phyloP scores from a whole-genome alignment of 257 asterid species.

The Orobanche coerulescens region DNA sequence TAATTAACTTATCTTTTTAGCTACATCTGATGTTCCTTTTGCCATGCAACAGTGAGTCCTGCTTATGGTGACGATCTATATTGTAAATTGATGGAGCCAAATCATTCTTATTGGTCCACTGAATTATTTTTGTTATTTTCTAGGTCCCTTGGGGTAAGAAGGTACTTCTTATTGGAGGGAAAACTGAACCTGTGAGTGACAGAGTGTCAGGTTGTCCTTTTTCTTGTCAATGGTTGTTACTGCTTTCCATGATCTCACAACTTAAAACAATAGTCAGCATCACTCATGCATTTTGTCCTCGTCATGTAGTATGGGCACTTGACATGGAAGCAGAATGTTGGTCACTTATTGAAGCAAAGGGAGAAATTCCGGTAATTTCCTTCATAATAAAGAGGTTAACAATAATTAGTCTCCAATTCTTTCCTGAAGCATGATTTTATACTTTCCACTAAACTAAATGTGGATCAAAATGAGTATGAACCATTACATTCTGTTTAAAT shows the following conservation, averaged over 20 bases:
- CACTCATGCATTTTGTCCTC: constrained; percentile 14
- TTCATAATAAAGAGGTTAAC: neutral
- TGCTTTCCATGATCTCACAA: constrained; percentile 9
- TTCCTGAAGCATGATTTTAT: neutral
- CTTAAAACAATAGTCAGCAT: constrained; percentile 3
- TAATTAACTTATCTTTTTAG: neutral
- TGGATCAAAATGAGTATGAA: neutral
- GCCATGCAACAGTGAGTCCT: neutral
- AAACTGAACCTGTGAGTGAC: constrained; percentile 74
- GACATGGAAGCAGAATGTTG: constrained; percentile 95
- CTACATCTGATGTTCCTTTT: neutral
- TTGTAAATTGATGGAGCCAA: neutral
- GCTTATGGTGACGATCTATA: neutral
- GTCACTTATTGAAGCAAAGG: constrained; percentile 85
- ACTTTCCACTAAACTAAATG: neutral
- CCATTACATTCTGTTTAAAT: neutral
- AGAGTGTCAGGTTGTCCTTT: constrained; percentile 60
- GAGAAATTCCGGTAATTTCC: constrained; percentile 77
- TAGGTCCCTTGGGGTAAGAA: constrained; percentile 96
- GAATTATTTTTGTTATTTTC: constrained; percentile 14
- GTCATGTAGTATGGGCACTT: constrained; percentile 75
- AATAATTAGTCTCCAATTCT: constrained; percentile 1
- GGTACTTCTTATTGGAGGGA: constrained; percentile 89
- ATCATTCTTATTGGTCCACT: constrained; percentile 6
- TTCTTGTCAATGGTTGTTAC: constrained; percentile 4